A percentile compares a stretch with the other conserved stretches of the same genome.
Evolutionary conservation across 805 yeast genomes (phyloP).

Genomic region (Maudiozyma saulgeensis): DNA sequence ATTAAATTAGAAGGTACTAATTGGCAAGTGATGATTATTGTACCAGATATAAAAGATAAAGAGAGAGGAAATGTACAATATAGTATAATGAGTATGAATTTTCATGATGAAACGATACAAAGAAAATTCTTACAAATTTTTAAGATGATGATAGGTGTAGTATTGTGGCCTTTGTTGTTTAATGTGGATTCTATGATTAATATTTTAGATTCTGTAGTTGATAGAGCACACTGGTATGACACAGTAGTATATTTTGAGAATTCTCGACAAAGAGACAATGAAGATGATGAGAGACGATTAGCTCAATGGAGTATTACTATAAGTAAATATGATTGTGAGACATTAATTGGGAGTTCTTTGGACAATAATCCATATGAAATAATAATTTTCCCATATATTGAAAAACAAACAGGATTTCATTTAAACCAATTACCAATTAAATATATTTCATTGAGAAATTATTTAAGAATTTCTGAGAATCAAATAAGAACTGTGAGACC

Average conservation of each 20-base stretch:
- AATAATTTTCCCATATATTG: not conserved
- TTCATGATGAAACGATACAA: too few species aligned
- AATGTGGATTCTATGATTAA: constrained; percentile 17
- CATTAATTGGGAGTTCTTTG: constrained; percentile 6
- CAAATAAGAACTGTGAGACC: not conserved
- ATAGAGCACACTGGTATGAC: constrained; percentile 15
- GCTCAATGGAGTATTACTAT: constrained; percentile 17
- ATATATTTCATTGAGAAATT: not conserved
- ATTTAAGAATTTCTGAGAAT: not conserved
- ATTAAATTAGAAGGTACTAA: too few species aligned
- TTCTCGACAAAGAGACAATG: not conserved
- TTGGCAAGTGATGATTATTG: too few species aligned
- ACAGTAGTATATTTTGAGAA: constrained; percentile 15
- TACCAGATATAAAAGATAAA: too few species aligned
- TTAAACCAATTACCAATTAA: not conserved
- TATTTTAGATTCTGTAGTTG: constrained; percentile 14
- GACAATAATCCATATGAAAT: not conserved
- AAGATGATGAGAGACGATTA: not conserved
- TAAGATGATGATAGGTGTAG: constrained; percentile 17
- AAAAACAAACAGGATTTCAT: not conserved
- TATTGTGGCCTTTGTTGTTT: constrained; percentile 20
- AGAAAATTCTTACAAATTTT: constrained; percentile 21
- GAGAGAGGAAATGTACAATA: too few species aligned
- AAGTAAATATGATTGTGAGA: constrained; percentile 16
- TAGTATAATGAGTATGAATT: too few species aligned